Base-by-base conservation (phyloP, 768 basidiomycete genomes). In the Pulveroboletus frians region DNA sequence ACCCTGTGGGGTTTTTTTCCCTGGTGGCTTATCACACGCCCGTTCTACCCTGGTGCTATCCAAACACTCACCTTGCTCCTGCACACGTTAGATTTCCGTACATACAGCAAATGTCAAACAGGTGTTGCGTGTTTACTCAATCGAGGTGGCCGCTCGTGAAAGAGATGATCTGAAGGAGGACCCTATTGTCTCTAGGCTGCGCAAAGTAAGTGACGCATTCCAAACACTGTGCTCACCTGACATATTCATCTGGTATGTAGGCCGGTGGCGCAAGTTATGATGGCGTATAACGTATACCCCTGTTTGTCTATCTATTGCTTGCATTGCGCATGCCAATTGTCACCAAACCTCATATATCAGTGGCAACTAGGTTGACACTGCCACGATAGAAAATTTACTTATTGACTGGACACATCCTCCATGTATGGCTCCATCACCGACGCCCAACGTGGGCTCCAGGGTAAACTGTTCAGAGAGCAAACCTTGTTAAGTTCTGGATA, bases 231-330 rank as follows among this genome's bases (percentile, higher is more conserved):
- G 27, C 47, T 53, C 44, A 55, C 50, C 60, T 56, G 49, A 55
- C 51, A 47, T 45, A 41, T 53, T 55, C 44, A 43, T 47, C 30
- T 30, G 47, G 42, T 54, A 52, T 53, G 52, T 49, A 91, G 89
- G 89, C 86, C 55, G 89, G 89, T 56, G 90, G 89, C 48, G 89
- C 90, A 30, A 91, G 85, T 67, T 91, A 92, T 70, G 89, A 92
- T 67, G 87, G 89, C 43, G 83, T 87, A 54, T 88, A 71, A 76
- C 47, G 44, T 50, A 14, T 49, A 48, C 50, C 58, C 45, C 49
- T 56, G 45, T 50, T 50, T 21, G 51, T 53, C 26, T 52, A 31
- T 46, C 31, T 52, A 7, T 34, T 34, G 49, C 50, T 50, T 53
- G 49, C 42, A 43, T 53, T 39, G 47, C 52, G 48, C 49, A 46